Conservation (phyloP, 1,284 basidiomycete species). For the Ustilago vetiveriae region DNA sequence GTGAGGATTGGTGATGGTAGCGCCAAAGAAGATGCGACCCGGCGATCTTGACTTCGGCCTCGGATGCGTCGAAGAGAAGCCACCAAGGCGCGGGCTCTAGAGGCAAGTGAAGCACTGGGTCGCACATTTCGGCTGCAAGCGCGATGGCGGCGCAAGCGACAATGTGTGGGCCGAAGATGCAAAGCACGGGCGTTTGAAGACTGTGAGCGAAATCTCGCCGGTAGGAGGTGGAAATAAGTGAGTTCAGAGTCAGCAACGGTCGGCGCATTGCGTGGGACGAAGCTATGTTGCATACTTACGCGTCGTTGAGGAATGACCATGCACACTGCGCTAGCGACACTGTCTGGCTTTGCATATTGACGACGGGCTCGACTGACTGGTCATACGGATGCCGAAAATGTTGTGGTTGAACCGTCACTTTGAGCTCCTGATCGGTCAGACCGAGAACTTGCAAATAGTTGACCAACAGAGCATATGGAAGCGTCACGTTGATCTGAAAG, state of each 20-base stretch:
- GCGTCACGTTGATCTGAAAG: slow-evolving; percentile 73
- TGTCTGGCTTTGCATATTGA: background rate
- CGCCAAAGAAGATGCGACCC: slow-evolving; percentile 53
- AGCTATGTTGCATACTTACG: slow-evolving; percentile 60
- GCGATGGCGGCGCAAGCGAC: slow-evolving; percentile 77
- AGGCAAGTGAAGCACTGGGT: slow-evolving; percentile 59
- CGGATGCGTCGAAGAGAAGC: slow-evolving; percentile 67
- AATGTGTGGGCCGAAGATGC: slow-evolving; percentile 84
- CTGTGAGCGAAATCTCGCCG: slow-evolving; percentile 68
- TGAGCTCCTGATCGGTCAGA: slow-evolving; percentile 68
- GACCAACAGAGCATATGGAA: slow-evolving; percentile 92
- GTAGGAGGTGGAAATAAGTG: no score
- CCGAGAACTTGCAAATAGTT: slow-evolving; percentile 93
- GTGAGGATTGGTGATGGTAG: slow-evolving; percentile 32
- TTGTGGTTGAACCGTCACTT: slow-evolving; percentile 3
- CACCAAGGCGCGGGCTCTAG: slow-evolving; percentile 67
- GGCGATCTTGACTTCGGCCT: slow-evolving; percentile 50
- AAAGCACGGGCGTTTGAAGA: slow-evolving; percentile 88
- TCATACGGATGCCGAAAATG: background rate
- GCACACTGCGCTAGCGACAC: slow-evolving; percentile 56
- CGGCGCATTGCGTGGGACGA: no score
- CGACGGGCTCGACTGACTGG: background rate
- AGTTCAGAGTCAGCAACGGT: background rate
- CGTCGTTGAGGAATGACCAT: slow-evolving; percentile 68
- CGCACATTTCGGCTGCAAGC: slow-evolving; percentile 39